Base-by-base conservation (phyloP, 73 alveolate species). In the Symbiodinium pilosum region DNA sequence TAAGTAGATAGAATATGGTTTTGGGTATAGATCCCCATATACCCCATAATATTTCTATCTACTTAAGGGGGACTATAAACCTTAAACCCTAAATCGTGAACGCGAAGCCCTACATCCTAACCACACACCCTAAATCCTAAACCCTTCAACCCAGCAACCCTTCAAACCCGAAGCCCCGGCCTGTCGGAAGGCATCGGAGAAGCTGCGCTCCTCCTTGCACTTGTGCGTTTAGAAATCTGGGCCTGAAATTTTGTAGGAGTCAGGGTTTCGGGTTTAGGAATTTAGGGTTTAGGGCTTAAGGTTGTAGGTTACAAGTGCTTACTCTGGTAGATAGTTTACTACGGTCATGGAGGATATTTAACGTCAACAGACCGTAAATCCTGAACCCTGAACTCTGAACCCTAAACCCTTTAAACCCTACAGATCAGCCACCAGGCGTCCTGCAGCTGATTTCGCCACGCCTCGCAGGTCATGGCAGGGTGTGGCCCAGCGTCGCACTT, bases 401-500 rank as follows among this genome's bases (percentile, higher is more conserved):
- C 59, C 59, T 47, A 47, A 47, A 9, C 59, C 59, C 59, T 47
- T 47, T 47, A 47, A 47, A 47, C 59, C 59, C 59, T 47, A 47
- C 6, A 47, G 21, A 6, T 14, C 14, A 47, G 14, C 6, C 59
- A 6, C 59, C 14, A 47, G 14, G 14, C 59, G 36, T 64, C 77
- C 77, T 64, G 32, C 40, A 92, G 81, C 83, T 92, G 98, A 42
- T 84, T 75, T 20, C 91, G 98, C 64, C 98, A 8, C 43, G 98
- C 98, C 38, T 51, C 77, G 77, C 98, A 92, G 34, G 84, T n/a
- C 30, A 92, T 56, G 18, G 64, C 51, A 9, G 99, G 99, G 43
- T 93, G 99, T 16, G 99, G 99, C 32, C 99, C 99, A 36, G 34
- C 11, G 54, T 93, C 99, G 93, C 99, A 93, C 36, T 93, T 43